Conservation (phyloP, 2,329 filamentous ascomycete genomes). For the Pseudopyrenochaeta lycopersici region DNA sequence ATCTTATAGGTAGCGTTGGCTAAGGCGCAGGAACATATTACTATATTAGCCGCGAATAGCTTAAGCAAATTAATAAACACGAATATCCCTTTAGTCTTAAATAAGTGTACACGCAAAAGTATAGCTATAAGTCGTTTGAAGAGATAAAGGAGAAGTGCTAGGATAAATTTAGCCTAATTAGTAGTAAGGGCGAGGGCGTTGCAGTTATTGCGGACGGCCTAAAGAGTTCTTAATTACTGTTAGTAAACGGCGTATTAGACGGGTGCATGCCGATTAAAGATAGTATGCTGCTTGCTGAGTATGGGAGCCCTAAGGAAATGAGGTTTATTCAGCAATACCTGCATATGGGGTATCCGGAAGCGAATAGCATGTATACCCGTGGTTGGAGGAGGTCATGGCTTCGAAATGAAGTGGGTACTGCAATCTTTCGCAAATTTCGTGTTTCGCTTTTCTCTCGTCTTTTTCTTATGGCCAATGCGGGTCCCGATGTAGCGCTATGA, state of each 20-base stretch:
- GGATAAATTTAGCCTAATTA: conserved; percentile 62
- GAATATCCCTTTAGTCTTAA: conserved; percentile 68
- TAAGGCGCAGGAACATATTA: conserved; percentile 65
- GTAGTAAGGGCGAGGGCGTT: conserved; percentile 61
- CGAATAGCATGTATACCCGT: conserved; percentile 42
- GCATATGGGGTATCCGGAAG: conserved; percentile 58
- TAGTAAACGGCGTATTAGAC: conserved; percentile 66
- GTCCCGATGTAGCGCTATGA: no score
- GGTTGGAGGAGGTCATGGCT: conserved; percentile 41
- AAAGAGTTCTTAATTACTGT: conserved; percentile 57
- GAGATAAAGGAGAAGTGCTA: conserved; percentile 58
- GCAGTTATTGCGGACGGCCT: conserved; percentile 47
- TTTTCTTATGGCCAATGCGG: no score
- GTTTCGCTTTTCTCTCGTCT: no score
- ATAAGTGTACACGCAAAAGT: conserved; percentile 58
- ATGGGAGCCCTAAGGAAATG: conserved; percentile 63
- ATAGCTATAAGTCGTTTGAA: conserved; percentile 45
- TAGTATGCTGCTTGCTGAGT: conserved; percentile 61
- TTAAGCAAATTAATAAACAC: conserved; percentile 60
- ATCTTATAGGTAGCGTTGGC: conserved; percentile 59
- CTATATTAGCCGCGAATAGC: conserved; percentile 65
- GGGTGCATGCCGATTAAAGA: conserved; percentile 70
- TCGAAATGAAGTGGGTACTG: neutral
- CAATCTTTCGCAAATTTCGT: no score
- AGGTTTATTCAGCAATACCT: conserved; percentile 53